Base-by-base conservation (phyloP, 345 rosid genomes). In the Populus nigra region DNA sequence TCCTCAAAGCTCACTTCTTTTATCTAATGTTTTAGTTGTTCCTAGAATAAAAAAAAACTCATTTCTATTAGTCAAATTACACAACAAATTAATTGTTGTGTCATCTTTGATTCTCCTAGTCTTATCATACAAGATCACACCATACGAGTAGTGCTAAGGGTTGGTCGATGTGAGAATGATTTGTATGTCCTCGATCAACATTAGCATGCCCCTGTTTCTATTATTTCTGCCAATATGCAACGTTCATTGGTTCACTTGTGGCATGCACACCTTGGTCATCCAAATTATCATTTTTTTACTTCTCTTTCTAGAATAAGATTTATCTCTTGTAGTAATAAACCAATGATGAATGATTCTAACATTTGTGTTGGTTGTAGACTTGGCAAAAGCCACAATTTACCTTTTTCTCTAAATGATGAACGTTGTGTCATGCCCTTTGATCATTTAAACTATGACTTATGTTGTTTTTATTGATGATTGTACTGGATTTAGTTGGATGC, bases 401-500 rank as follows among this genome's bases (percentile, higher is more conserved):
- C 74, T 7, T 77, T 77, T 41, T 36, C 29, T 10, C 0, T 35
- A 27, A 2, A n/a, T 77, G 53, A 11, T 12, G 49, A 7, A 11
- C 36, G 20, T 10, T 22, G 8, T 4, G 10, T 5, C 13, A 12
- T 0, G 7, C 5, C 0, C 7, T 65, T 75, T 22, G 33, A 69
- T 4, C 15, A 27, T 6, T 35, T 31, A 18, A 74, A 79, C n/a
- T n/a, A n/a, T n/a, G n/a, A n/a, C n/a, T n/a, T n/a, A n/a, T n/a
- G n/a, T n/a, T n/a, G n/a, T n/a, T n/a, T n/a, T n/a, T n/a, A 16
- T 75, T 13, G 72, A 80, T 71, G 65, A 80, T 69, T 61, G 11
- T 27, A 49, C 72, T 3, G 17, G 41, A 15, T 80, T 68, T 59
- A 68, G 47, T 9, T 80, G 59, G 76, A 3, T 80, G 16, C 12